These are phyloP conservation scores for Dendrobium officinale DNA, from an alignment of 106 monocot genomes.

Conservation along the genomic window DNA sequence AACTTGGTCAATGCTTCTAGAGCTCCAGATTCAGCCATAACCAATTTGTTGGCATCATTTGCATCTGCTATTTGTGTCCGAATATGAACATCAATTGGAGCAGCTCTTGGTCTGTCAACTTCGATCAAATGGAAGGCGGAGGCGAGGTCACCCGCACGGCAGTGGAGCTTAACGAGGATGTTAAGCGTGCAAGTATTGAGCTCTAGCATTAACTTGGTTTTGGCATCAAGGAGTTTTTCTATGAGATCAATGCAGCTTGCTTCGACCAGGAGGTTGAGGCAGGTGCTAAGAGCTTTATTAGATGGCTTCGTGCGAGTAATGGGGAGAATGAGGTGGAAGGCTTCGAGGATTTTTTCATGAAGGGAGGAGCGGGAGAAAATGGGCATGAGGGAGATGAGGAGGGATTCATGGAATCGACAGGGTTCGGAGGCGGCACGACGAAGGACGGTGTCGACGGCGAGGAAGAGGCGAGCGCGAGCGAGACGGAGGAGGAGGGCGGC, in stretches of 20 bases:
- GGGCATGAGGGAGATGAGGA: conserved; percentile 57
- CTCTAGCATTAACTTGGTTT: conserved; percentile 9
- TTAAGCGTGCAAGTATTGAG: conserved; percentile 66
- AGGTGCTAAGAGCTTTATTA: conserved; percentile 48
- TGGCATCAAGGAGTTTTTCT: conserved; percentile 20
- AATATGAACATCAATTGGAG: conserved; percentile 44
- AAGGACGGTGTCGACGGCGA: conserved; percentile 50
- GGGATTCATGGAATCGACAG: conserved; percentile 55
- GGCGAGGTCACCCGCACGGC: conserved; percentile 26
- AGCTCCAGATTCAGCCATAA: conserved; percentile 63
- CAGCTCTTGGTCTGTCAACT: conserved; percentile 59
- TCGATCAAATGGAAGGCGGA: conserved; percentile 42
- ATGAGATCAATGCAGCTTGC: conserved; percentile 44
- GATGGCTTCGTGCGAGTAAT: conserved; percentile 59
- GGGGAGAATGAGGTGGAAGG: conserved; percentile 46
- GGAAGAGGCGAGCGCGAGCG: conserved; percentile 37
- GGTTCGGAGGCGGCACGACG: conserved; percentile 43
- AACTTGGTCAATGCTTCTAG: conserved; percentile 57
- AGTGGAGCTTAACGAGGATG: conserved; percentile 66
- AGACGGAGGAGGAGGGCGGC: conserved; percentile 69
- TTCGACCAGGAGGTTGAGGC: conserved; percentile 55
- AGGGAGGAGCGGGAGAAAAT: conserved; percentile 33
- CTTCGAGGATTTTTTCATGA: conserved; percentile 18
- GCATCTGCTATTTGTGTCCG: conserved; percentile 46
- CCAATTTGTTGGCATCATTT: conserved; percentile 48